Evolutionary conservation across 2,329 filamentous ascomycete species (phyloP), one percentile per base, ranked within the genome.

Genomic region (Ceratocystis lukuohia): DNA sequence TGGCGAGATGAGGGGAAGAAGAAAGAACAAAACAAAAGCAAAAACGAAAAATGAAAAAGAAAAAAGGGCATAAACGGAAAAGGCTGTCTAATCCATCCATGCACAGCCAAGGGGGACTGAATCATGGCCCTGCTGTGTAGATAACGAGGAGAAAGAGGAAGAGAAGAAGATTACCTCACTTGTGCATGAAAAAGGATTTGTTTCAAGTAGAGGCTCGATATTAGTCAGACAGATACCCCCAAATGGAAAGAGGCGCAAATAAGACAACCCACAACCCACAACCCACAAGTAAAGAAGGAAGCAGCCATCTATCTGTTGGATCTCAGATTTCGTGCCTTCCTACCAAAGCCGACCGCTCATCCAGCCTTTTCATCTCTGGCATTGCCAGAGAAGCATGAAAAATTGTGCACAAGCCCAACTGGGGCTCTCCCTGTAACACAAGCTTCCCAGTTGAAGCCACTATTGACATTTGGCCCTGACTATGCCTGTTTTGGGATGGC

Each of bases 381-480:
- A 30, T 28, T 17, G 15, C 12, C 22, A 22, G n/a, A 7, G 30
- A 25, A 57, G 20, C 15, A 57, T 28, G 22, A 17, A 33, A 17
- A 57, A n/a, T 33, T 57, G 53, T 57, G 53, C 53, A 57, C 53
- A 57, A 57, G 10, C 53, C 22, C 20, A 57, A 57, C 53, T 28
- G 53, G 53, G 53, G 53, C 53, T 28, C 22, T 5, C 53, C 53
- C 53, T 57, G 53, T 57, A 33, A 25, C 53, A 57, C 53, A 57
- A 57, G n/a, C 15, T 17, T 57, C 25, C 12, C 48, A 57, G 53
- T 20, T 28, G 53, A 30, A 57, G 28, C 53, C 53, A 57, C 53
- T 28, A 57, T n/a, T 57, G 22, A 33, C 53, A 57, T 57, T 57
- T 57, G 53, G 53, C 53, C 53, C 53, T 57, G 53, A 28, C 53